Base-by-base conservation (phyloP, 2,329 filamentous ascomycete species). In the Neopestalotiopsis rosae region DNA sequence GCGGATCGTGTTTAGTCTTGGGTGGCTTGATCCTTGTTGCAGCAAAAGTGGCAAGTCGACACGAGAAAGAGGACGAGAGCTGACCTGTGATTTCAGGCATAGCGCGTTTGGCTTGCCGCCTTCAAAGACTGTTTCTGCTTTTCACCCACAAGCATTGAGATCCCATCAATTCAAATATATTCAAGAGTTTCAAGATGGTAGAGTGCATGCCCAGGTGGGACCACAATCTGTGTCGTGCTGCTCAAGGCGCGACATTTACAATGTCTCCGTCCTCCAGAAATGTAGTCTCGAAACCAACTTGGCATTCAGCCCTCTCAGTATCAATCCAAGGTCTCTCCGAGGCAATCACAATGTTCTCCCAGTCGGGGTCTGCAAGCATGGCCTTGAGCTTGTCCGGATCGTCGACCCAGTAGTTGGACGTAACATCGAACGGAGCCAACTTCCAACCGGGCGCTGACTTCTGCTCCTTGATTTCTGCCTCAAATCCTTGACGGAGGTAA, bases 231-330 rank as follows among this genome's bases (percentile, higher is more conserved):
- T 28, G 24, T 28, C 24, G 24, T 28, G 24, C 24, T 28, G 3
- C 24, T 28, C 24, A 52, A 20, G 45, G 45, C 14, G 4, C 14
- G 0, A 59, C 57, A 32, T 62, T 62, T 0, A 62, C 34, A 40
- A 74, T 69, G 24, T 69, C 20, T 13, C 67, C 67, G 28, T 42
- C 52, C 75, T 79, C 67, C 40, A 72, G 34, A 67, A 71, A 69
- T 10, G 65, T 56, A 28, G 62, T 69, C 63, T 69, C 63, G 13
- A 32, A 66, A 7, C 67, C 67, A 32, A 62, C 67, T 56, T 66
- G 62, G 24, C 59, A 49, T 5, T 58, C 59, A 10, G 63, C 67
- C n/a, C 63, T 42, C 38, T 63, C 58, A 9, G 20, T 17, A 52
- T 69, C 67, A 56, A 69, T 62, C 67, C 67, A 69, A 30, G 34